Percentiles rank a stretch among this genome's conserved stretches.
These are phyloP conservation scores for Hypsizygus marmoreus DNA, from an alignment of 768 basidiomycete genomes.

Conservation along the genomic window DNA sequence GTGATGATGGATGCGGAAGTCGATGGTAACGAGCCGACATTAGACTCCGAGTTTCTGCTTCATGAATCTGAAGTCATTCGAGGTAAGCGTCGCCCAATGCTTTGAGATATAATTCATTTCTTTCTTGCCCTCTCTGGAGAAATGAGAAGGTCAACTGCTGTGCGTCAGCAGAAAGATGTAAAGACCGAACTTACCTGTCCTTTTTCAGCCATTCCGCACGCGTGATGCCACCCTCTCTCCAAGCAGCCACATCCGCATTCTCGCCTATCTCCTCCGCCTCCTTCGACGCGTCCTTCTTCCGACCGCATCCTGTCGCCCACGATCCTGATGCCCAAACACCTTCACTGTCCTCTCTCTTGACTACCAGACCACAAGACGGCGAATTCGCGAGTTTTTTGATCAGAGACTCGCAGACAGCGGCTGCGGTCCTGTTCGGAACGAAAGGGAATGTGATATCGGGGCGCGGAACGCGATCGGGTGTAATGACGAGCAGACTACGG, in stretches of 20 bases:
- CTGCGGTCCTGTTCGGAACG: conserved; percentile 60
- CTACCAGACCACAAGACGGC: conserved; percentile 36
- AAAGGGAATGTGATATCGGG: conserved; percentile 58
- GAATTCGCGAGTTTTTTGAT: conserved; percentile 46
- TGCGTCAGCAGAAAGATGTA: background rate
- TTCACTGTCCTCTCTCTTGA: conserved; percentile 45
- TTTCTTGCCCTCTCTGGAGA: conserved; percentile 51
- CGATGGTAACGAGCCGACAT: conserved; percentile 7
- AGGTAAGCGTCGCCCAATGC: conserved; percentile 49
- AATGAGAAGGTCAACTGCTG: conserved; percentile 8
- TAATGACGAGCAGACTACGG: conserved; percentile 52
- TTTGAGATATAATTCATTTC: conserved; percentile 54
- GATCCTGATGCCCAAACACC: conserved; percentile 36
- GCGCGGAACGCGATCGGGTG: conserved; percentile 55
- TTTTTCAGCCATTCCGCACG: conserved; percentile 61
- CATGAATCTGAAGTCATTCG: conserved; percentile 54
- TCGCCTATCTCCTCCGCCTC: conserved; percentile 34
- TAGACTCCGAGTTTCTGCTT: conserved; percentile 60
- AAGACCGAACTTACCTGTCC: conserved; percentile 43
- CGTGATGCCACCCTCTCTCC: conserved; percentile 53
- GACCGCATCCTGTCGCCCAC: conserved; percentile 34
- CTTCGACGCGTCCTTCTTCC: conserved; percentile 34
- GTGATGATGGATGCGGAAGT: too few species aligned
- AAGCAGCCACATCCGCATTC: conserved; percentile 41
- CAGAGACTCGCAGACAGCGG: conserved; percentile 52